These are phyloP conservation scores for Didymosphaeria variabile DNA, from an alignment of 2,329 filamentous ascomycete genomes.

Conservation along the genomic window DNA sequence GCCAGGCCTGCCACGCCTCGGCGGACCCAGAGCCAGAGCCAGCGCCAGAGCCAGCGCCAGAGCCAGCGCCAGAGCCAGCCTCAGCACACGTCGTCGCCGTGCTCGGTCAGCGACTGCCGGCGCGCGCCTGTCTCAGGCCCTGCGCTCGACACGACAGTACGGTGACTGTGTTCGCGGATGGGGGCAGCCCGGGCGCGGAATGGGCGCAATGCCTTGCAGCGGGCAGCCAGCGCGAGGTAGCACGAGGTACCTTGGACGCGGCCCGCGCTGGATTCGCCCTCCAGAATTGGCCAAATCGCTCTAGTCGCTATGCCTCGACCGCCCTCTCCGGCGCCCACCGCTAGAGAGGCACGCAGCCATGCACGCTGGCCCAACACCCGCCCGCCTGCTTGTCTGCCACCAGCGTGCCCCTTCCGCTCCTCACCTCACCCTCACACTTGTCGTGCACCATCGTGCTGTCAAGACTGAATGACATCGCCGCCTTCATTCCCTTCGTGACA, in stretches of 20 bases:
- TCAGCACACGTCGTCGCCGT: constrained; percentile 32
- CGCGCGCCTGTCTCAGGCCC: background rate
- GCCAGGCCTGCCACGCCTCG: constrained; percentile 37
- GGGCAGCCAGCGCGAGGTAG: constrained; percentile 37
- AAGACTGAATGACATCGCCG: constrained; percentile 22
- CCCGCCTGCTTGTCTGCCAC: constrained; percentile 19
- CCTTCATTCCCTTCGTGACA: constrained; percentile 46
- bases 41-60: constrained; percentile 38
- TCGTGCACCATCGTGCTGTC: background rate
- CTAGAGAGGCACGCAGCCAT: constrained; percentile 29
- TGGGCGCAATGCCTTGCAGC: constrained; percentile 44
- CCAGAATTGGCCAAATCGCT: constrained; percentile 43
- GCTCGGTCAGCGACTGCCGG: constrained; percentile 35
- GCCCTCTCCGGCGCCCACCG: constrained; percentile 47
- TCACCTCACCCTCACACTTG: background rate
- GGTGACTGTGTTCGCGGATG: too few relatives aligned
- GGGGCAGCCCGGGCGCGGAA: constrained; percentile 25
- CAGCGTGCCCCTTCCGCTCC: constrained; percentile 14
- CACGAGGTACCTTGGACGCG: constrained; percentile 44
- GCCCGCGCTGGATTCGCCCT: constrained; percentile 40
- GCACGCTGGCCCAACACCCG: constrained; percentile 44
- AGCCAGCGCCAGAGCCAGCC: constrained; percentile 39
- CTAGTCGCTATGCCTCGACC: constrained; percentile 43
- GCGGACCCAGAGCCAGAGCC: constrained; percentile 38
- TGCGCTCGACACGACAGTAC: background rate